Evolutionary conservation across 2,329 filamentous ascomycete genomes (phyloP).

Genomic region (Ilyonectria sp.): DNA sequence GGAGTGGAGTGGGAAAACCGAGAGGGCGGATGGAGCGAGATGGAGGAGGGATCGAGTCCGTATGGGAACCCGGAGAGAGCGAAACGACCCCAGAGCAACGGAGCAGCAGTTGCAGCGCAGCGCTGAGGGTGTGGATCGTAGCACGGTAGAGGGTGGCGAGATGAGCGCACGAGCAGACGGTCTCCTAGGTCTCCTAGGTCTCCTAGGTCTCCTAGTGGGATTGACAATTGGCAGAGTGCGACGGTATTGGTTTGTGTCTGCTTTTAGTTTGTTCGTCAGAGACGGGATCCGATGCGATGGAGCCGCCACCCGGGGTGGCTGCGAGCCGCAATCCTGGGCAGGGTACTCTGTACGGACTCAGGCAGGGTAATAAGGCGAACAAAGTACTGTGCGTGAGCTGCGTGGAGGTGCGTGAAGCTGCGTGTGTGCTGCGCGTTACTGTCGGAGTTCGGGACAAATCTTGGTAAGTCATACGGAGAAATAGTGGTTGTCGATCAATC

Average conservation of each 20-base stretch:
- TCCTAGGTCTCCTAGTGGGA: constrained; percentile 6
- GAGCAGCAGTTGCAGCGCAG: background rate
- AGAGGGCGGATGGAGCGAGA: constrained; percentile 8
- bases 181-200: background rate
- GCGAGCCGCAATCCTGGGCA: constrained; percentile 43
- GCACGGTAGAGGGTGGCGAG: constrained; percentile 43
- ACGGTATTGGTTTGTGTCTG: constrained; percentile 11
- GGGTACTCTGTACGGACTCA: background rate
- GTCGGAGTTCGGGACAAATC: constrained; percentile 12
- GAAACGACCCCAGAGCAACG: background rate
- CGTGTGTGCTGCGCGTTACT: background rate
- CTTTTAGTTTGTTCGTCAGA: constrained; percentile 16
- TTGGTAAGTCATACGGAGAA: constrained; percentile 14
- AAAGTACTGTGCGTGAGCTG: background rate
- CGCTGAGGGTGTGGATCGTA: constrained; percentile 32
- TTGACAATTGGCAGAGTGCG: constrained; percentile 2
- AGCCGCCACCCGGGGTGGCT: constrained; percentile 40
- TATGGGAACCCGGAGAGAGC: constrained; percentile 12
- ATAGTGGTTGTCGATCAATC: constrained; percentile 23
- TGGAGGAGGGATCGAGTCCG: constrained; percentile 19
- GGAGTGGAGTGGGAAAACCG: constrained; percentile 26
- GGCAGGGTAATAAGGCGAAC: background rate
- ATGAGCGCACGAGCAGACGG: constrained; percentile 31
- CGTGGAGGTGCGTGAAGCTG: background rate
- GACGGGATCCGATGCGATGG: constrained; percentile 44